Evolutionary conservation across 805 yeast genomes (phyloP).

Genomic region (Myxozyma lipomycoides): DNA sequence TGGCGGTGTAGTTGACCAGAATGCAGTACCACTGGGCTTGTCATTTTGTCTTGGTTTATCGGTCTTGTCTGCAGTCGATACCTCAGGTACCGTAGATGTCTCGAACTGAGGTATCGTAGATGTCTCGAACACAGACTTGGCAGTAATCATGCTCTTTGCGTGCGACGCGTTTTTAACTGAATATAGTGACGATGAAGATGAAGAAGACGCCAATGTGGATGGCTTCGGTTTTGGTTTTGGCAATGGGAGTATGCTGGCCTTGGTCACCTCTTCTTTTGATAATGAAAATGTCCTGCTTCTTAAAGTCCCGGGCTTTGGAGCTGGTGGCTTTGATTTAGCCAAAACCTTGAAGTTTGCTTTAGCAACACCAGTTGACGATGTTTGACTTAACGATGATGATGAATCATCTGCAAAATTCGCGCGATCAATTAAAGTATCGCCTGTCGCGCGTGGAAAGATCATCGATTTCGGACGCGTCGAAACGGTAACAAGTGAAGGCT

Average conservation of each 20-base stretch:
- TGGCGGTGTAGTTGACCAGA: neutral
- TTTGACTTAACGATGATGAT: neutral
- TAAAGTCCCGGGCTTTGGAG: conserved; percentile 1
- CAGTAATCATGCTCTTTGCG: too few species aligned
- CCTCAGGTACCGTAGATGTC: too few species aligned
- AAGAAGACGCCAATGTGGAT: neutral
- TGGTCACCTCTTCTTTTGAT: neutral
- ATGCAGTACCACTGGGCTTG: neutral
- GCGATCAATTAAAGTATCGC: neutral
- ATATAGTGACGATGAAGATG: neutral
- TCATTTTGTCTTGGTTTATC: too few species aligned
- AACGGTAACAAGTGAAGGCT: neutral
- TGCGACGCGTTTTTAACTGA: too few species aligned
- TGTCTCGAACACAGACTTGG: too few species aligned
- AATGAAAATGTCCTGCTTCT: neutral
- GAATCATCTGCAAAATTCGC: conserved; percentile 1
- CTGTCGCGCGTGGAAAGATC: neutral
- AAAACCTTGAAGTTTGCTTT: neutral
- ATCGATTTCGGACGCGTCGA: neutral
- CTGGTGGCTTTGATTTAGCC: neutral
- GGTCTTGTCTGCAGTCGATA: too few species aligned
- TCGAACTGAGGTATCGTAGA: too few species aligned
- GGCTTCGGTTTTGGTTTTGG: conserved; percentile 2
- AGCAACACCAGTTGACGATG: neutral
- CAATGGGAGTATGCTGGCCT: neutral